Conservation (phyloP, 2,329 filamentous ascomycete genomes). For the Ophiostoma novo-ulmi region DNA sequence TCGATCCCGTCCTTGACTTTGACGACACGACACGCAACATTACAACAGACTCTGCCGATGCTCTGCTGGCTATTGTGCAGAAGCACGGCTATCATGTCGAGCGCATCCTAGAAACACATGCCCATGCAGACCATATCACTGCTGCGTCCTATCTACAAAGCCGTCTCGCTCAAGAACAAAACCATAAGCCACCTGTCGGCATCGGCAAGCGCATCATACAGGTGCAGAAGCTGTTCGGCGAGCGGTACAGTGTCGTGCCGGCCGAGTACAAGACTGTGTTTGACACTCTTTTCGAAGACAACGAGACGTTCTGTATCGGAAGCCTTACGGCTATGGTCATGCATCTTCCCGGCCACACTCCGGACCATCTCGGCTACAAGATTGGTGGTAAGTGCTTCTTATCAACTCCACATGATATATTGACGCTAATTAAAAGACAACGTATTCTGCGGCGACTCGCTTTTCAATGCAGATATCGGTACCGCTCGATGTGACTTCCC, state of each 20-base stretch:
- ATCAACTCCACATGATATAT: background rate
- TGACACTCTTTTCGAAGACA: conserved; percentile 49
- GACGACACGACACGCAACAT: conserved; percentile 41
- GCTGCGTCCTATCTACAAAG: conserved; percentile 54
- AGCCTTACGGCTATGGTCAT: conserved; percentile 42
- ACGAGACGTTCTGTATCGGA: conserved; percentile 50
- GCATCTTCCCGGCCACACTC: conserved; percentile 56
- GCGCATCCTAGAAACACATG: conserved; percentile 58
- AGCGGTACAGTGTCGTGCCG: conserved; percentile 42
- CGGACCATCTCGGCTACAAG: conserved; percentile 55
- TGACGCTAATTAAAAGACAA: conserved; percentile 29
- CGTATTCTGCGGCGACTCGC: conserved; percentile 50
- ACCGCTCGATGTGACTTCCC: conserved; percentile 53
- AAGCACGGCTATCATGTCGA: conserved; percentile 45
- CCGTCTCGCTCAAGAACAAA: conserved; percentile 36
- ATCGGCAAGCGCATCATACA: conserved; percentile 51
- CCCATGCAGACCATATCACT: conserved; percentile 57
- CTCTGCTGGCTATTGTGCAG: conserved; percentile 42
- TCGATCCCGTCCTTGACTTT: conserved; percentile 59
- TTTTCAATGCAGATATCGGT: conserved; percentile 50
- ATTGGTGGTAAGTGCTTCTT: conserved; percentile 39
- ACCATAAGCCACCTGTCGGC: conserved; percentile 40
- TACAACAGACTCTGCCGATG: conserved; percentile 49
- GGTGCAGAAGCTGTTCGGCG: conserved; percentile 48
- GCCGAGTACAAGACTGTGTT: conserved; percentile 46